Conservation (phyloP, 129 eudicot species). For the Flaveria trinervia region DNA sequence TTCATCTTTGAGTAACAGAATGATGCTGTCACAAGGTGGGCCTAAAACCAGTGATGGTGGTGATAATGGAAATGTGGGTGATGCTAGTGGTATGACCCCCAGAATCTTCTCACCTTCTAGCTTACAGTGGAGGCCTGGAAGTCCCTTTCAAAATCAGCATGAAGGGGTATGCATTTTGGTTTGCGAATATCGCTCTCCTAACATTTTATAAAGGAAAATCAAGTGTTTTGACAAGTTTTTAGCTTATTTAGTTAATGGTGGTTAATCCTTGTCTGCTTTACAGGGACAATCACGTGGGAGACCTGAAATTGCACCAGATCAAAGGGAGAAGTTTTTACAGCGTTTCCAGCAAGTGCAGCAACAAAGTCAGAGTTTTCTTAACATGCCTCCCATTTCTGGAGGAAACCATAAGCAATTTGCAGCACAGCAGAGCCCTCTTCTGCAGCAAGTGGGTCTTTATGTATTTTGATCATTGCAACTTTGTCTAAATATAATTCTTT, state of each 20-base stretch:
- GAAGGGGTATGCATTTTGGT: conserved; percentile 63
- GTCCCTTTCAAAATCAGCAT: conserved; percentile 79
- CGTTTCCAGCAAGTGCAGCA: conserved; percentile 88
- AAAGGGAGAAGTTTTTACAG: conserved; percentile 90
- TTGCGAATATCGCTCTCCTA: background rate
- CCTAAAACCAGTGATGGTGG: conserved; percentile 53
- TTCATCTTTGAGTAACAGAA: conserved; percentile 67
- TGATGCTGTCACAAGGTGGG: conserved; percentile 58
- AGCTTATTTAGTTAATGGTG: background rate
- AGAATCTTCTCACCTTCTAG: conserved; percentile 83
- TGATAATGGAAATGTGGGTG: conserved; percentile 57
- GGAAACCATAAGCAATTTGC: conserved; percentile 75
- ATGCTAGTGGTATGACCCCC: conserved; percentile 55
- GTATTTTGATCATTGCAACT: background rate
- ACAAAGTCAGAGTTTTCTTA: conserved; percentile 75
- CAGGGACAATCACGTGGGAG: conserved; percentile 92
- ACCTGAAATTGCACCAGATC: conserved; percentile 96
- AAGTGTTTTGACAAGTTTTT: conserved; percentile 6
- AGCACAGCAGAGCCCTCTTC: conserved; percentile 68
- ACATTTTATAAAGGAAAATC: background rate
- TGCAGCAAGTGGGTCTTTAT: conserved; percentile 58
- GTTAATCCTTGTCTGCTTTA: conserved; percentile 14
- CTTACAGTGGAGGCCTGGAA: conserved; percentile 98
- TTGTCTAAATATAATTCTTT: conserved; percentile 15
- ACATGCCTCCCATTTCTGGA: conserved; percentile 68